A percentile compares a stretch with the other conserved stretches of the same genome.
phyloP scores from a whole-genome alignment of 208 protist species.

The Histomonas meleagridis region DNA sequence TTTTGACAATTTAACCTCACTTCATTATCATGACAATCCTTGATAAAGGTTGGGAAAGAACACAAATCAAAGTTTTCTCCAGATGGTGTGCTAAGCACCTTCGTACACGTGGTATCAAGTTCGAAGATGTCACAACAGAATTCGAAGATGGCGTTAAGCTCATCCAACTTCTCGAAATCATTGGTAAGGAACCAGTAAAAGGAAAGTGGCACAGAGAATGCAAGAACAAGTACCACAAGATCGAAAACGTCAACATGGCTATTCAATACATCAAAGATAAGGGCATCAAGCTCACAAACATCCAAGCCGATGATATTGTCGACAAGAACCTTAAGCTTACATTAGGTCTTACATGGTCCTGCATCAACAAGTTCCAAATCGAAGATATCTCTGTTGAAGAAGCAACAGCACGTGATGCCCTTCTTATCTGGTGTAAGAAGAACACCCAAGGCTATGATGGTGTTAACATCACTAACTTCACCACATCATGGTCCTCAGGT shows the following conservation, averaged over 20 bases:
- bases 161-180: neutral
- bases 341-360: conserved; percentile 32
- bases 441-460: conserved; percentile 34
- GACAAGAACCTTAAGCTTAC: conserved; percentile 20
- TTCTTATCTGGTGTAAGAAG: conserved; percentile 37
- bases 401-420: conserved; percentile 35
- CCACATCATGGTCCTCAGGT: conserved; percentile 21
- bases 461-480: conserved; percentile 33
- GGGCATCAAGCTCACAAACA: neutral
- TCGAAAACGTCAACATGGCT: neutral
- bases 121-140: neutral
- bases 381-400: conserved; percentile 39
- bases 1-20: too few species aligned
- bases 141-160: neutral
- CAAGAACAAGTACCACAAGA: neutral
- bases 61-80: conserved; percentile 22
- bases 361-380: conserved; percentile 34
- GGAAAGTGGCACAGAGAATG: neutral
- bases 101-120: neutral
- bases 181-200: neutral
- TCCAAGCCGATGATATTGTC: conserved; percentile 5
- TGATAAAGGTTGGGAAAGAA: neutral
- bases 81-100: neutral
- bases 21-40: neutral
- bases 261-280: neutral